Evolutionary conservation across 441 rosid species (phyloP), one percentile per base, ranked within the genome.

Genomic region (Corymbia citriodora): DNA sequence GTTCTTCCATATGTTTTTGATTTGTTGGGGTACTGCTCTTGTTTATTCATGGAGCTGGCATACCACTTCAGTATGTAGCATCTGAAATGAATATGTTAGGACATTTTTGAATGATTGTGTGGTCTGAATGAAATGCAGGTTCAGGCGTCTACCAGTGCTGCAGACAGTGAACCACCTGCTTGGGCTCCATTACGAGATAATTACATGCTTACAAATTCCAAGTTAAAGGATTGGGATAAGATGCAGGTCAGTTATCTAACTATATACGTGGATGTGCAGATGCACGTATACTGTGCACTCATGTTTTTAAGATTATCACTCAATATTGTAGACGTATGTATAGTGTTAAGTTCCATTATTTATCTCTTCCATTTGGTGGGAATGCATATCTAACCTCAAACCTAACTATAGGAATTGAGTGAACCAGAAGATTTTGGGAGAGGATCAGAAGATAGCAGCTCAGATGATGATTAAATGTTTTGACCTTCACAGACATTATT

Each of bases 131-230:
- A 81, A 57, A 74, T 93, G 94, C 94, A 96, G 99, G 96, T 88
- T 48, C 81, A 65, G 86, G 55, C 90, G 68, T 88, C 94, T 48
- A 90, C 94, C 18, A 94, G 89, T 59, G 50, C 92, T 14, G 89
- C 36, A 12, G 95, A 90, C 55, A 91, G 90, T 25, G 97, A 94
- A 91, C 95, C 94, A 50, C 99, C 99, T 45, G 95, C 95, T 23
- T 98, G 99, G 99, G 98, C 99, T 91, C 99, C 99, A 82, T 91
- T 98, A 79, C 96, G 96, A 16, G 99, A 98, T 89, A 98, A 96
- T 92, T 98, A 94, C 94, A 96, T 98, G 99, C 92, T 98, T 87
- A 96, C 98, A 49, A 98, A 91, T 93, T 95, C 97, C n/a, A 96
- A 95, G 95, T 93, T 98, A 88, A 98, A 97, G 93, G 94, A 96